Base-by-base conservation (phyloP, 441 rosid genomes). In the Populus hybrid region DNA sequence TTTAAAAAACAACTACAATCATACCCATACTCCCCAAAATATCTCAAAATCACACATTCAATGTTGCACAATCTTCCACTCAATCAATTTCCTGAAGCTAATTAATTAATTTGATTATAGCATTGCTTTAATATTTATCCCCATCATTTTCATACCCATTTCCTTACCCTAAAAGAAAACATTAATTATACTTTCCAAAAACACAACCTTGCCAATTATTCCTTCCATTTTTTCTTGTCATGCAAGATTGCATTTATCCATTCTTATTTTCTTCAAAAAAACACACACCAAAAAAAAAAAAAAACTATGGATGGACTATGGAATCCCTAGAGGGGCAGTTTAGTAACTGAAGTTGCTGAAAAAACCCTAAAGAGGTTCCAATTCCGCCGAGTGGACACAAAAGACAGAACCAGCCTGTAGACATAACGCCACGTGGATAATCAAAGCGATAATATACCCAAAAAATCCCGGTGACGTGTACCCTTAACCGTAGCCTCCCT, bases 401-500 rank as follows among this genome's bases (percentile, higher is more conserved):
- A 42, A 42, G 50, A 11, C 50, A 42, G 50, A 24, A 65, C 2
- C 34, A 65, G 68, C 32, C 68, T 23, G 34, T 65, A 23, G 68
- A 23, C 6, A 65, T 10, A 24, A 23, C 32, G 68, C 68, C 68
- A 65, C 68, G 68, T 65, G 68, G 68, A 65, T 24, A 5, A 4
- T 65, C 68, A 65, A 21, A 28, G 18, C 7, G 68, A 68, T 76
- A 23, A 76, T 72, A 73, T 70, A 35, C 84, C 74, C 73, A 67
- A 3, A 70, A 70, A 77, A 32, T 73, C 75, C 79, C 38, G 77
- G 46, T 86, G 93, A 89, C 92, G 93, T 87, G 94, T 85, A 69
- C 59, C 71, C 57, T 75, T 79, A 88, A 81, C 89, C 88, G 86
- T 63, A 83, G 93, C 95, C 93, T 90, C 93, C 90, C 24, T 91